These are phyloP conservation scores for Rosa hybrid DNA, from an alignment of 331 rosid species.

Conservation along the genomic window DNA sequence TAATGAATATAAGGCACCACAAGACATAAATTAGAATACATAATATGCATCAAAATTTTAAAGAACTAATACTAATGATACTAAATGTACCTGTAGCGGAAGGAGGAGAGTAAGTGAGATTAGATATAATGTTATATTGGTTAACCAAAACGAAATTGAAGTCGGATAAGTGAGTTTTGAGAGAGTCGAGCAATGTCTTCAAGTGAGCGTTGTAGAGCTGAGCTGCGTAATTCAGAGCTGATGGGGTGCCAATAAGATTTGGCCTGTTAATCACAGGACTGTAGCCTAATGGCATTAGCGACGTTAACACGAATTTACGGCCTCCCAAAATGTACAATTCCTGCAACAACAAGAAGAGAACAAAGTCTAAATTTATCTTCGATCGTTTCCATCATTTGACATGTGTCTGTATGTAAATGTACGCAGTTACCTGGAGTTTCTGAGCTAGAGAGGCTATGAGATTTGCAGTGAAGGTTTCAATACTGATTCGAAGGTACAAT, in stretches of 20 bases:
- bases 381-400: neutral
- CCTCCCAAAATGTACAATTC: constrained; percentile 47
- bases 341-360: constrained; percentile 9
- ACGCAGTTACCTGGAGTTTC: constrained; percentile 35
- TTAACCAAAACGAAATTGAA: constrained; percentile 38
- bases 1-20: neutral
- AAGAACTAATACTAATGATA: too few species aligned
- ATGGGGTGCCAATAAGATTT: constrained; percentile 18
- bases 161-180: constrained; percentile 26
- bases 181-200: constrained; percentile 31
- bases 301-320: constrained; percentile 38
- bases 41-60: neutral
- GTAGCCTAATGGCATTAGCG: constrained; percentile 47
- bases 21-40: too few species aligned
- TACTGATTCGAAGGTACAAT: constrained; percentile 11
- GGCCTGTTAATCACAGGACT: constrained; percentile 34
- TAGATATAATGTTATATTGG: constrained; percentile 38
- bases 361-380: neutral
- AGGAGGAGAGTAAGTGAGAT: constrained; percentile 30
- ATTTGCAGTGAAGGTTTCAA: constrained; percentile 33
- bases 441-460: constrained; percentile 33
- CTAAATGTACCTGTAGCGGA: constrained; percentile 24
- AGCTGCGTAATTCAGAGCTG: constrained; percentile 40
- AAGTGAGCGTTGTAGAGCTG: constrained; percentile 38
- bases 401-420: neutral